Evolutionary conservation across 2,329 filamentous ascomycete genomes (phyloP).

Genomic region (Exophiala oligosperma): DNA sequence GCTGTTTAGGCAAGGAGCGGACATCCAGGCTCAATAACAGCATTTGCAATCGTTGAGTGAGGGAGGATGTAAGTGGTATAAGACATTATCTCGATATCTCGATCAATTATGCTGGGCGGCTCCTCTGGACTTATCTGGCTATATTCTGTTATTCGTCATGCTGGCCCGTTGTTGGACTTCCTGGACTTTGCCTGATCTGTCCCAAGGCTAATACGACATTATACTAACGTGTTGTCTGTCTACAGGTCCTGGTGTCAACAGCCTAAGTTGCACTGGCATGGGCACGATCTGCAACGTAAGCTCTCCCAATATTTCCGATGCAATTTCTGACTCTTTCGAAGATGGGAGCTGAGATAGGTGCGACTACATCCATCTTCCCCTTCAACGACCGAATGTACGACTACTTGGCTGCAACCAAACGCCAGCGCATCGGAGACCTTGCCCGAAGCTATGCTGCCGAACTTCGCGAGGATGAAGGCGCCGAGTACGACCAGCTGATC

Average conservation of each 20-base stretch:
- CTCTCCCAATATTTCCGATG: not conserved
- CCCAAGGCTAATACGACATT: conserved; percentile 25
- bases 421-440: conserved; percentile 86
- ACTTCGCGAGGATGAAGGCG: conserved; percentile 82
- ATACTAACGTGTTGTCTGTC: conserved; percentile 19
- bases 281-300: conserved; percentile 67
- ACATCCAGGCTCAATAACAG: too few relatives aligned
- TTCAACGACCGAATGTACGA: conserved; percentile 99
- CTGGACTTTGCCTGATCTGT: too few relatives aligned
- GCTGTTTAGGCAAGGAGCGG: too few relatives aligned
- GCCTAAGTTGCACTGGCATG: conserved; percentile 81
- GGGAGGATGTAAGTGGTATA: too few relatives aligned
- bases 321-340: too few relatives aligned
- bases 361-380: conserved; percentile 92
- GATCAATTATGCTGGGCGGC: too few relatives aligned
- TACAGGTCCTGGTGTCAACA: conserved; percentile 69
- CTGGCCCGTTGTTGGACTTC: too few relatives aligned
- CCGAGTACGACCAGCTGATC: conserved; percentile 92
- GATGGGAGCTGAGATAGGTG: conserved; percentile 65
- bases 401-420: conserved; percentile 90
- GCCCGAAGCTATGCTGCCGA: conserved; percentile 80
- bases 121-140: too few relatives aligned
- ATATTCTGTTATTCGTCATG: too few relatives aligned
- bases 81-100: too few relatives aligned
- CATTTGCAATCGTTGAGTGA: conserved; percentile 34